phyloP scores from a whole-genome alignment of 2,329 filamentous ascomycete species.

The Mariannaea elegans region DNA sequence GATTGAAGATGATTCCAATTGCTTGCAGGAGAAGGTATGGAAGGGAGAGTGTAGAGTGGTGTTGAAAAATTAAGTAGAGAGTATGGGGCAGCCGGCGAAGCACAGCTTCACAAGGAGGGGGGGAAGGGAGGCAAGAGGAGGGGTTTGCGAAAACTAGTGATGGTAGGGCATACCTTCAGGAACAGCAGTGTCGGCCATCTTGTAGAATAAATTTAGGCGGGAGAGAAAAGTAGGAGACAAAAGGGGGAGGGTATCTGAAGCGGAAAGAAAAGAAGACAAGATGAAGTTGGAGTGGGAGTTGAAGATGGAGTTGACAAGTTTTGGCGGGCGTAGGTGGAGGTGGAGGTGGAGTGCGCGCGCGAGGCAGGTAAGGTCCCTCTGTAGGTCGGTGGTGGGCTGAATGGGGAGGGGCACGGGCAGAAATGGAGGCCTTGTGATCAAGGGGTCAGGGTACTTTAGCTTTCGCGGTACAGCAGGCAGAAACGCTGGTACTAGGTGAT shows the following conservation, averaged over 20 bases:
- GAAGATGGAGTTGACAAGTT: slow-evolving; percentile 36
- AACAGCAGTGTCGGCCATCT: slow-evolving; percentile 37
- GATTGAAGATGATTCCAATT: not conserved
- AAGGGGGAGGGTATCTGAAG: slow-evolving; percentile 38
- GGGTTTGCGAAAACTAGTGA: slow-evolving; percentile 1
- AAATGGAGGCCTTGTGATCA: not conserved
- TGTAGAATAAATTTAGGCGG: slow-evolving; percentile 12
- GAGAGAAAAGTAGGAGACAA: not conserved
- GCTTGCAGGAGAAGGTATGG: not conserved
- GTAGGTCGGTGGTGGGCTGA: not conserved
- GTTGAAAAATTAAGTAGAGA: not conserved
- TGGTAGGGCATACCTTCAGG: slow-evolving; percentile 50
- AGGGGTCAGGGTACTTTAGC: not conserved
- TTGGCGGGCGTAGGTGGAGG: slow-evolving; percentile 37
- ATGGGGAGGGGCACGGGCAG: not conserved
- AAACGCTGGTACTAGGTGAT: slow-evolving; percentile 3
- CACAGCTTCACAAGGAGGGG: not conserved
- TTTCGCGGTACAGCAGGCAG: slow-evolving; percentile 1
- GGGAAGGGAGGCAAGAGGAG: not conserved
- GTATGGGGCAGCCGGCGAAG: not conserved
- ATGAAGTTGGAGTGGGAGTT: slow-evolving; percentile 20
- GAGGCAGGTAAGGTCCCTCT: not conserved
- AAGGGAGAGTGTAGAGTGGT: not conserved
- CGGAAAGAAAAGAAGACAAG: slow-evolving; percentile 25
- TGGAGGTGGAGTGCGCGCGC: slow-evolving; percentile 11